Conservation (phyloP, 306 rosid species). For the Arachis stenosperma region DNA sequence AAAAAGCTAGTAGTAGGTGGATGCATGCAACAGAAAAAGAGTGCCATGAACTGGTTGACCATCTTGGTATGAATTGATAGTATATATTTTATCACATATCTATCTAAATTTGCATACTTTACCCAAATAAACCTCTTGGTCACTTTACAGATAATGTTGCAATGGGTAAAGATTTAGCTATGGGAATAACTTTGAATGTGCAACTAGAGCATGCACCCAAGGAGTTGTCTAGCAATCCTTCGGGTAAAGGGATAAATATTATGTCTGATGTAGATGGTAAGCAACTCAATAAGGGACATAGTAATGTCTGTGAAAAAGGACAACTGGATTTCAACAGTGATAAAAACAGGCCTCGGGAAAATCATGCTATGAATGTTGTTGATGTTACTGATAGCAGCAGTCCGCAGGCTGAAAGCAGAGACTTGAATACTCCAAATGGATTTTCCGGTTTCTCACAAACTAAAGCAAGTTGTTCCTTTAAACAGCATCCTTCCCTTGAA, state of each 20-base stretch:
- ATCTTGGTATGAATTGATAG: slow-evolving; percentile 54
- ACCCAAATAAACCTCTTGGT: slow-evolving; percentile 23
- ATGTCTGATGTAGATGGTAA: slow-evolving; percentile 40
- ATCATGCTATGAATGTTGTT: slow-evolving; percentile 36
- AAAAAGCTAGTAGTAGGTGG: slow-evolving; percentile 44
- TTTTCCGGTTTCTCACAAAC: slow-evolving; percentile 46
- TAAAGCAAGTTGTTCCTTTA: slow-evolving; percentile 46
- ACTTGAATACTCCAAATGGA: slow-evolving; percentile 47
- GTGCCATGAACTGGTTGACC: slow-evolving; percentile 44
- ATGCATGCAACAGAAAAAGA: slow-evolving; percentile 46
- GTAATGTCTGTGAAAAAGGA: slow-evolving; percentile 36
- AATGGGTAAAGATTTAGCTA: slow-evolving; percentile 58
- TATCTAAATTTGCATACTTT: slow-evolving; percentile 27
- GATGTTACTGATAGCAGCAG: slow-evolving; percentile 43
- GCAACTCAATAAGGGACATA: slow-evolving; percentile 39
- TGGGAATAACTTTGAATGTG: slow-evolving; percentile 46
- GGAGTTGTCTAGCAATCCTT: slow-evolving; percentile 45
- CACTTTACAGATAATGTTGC: slow-evolving; percentile 50
- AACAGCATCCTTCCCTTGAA: slow-evolving; percentile 59
- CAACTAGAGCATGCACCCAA: slow-evolving; percentile 37
- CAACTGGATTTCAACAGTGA: slow-evolving; percentile 43
- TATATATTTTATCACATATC: slow-evolving; percentile 9
- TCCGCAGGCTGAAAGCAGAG: slow-evolving; percentile 55
- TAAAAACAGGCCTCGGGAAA: slow-evolving; percentile 41
- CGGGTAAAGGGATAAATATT: slow-evolving; percentile 41